Evolutionary conservation across 2,329 filamentous ascomycete genomes (phyloP), one percentile per base, ranked within the genome.

Genomic region (Penicillium sp.): DNA sequence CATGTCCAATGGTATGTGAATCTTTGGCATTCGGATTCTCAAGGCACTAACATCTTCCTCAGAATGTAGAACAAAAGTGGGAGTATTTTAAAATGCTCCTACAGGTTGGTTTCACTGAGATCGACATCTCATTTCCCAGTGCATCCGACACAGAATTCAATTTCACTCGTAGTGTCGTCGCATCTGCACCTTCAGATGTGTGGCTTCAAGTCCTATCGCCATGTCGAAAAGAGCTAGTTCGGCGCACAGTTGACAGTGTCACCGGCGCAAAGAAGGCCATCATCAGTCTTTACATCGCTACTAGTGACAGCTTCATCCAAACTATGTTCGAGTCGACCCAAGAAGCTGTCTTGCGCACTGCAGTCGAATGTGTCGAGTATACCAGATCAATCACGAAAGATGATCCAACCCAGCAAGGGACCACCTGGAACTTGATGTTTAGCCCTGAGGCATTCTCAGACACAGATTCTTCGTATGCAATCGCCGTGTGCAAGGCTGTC

Each of bases 121-220:
- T 67, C 43, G 65, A 67, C 34, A 60, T 67, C 14, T 67, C 64
- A 14, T 67, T 62, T 47, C 65, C 65, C 14, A 62, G 60, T n/a
- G 62, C 65, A 26, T 65, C 63, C 5, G 48, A 66, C 46, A 67
- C 63, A 29, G 65, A 67, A 35, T 67, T 59, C 44, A 58, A 60
- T 7, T 67, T 67, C 50, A 67, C 65, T 39, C 36, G 36, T 16
- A 51, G 58, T 23, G 40, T 45, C 35, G 19, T 61, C n/a, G 51
- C 61, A 18, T 46, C 56, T 14, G 44, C 63, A 26, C 62, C 64
- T 11, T 59, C 56, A 9, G 61, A 65, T 55, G 64, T 67, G 14
- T 62, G 59, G 55, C 36, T 67, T 26, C 64, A 66, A 53, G 64
- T 65, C 26, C 59, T 67, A 18, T 60, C 64, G n/a, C 64, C 64